Base-by-base conservation (phyloP, 768 basidiomycete genomes). In the Pleurotus giganteus region DNA sequence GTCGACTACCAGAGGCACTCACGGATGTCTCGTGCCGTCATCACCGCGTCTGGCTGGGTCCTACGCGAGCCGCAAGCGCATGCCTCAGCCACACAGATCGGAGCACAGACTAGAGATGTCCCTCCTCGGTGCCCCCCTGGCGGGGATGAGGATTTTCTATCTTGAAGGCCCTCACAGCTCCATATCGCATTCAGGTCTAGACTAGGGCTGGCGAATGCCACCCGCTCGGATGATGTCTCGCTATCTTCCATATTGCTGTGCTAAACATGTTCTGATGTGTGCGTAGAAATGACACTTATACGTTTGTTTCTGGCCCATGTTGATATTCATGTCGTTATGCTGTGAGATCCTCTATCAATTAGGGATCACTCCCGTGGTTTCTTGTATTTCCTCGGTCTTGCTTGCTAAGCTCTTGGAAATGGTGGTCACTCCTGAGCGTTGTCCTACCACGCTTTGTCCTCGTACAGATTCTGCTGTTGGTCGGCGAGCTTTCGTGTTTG, bases 261-360 rank as follows among this genome's bases (percentile, higher is more conserved):
- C 49, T 19, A 12, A 47, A 47, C 28, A 47, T 37, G 49, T 51
- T 24, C 34, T 51, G 31, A 37, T 37, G 49, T 36, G 37, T 51
- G 23, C 49, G 34, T 34, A 51, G 49, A 34, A 34, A 17, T 37
- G 28, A 32, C 24, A 24, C 27, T 32, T 51, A 34, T 51, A 51
- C 37, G 49, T 45, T 45, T 24, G 36, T 51, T 34, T 51, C 21
- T 28, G 15, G 17, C 49, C 39, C 44, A 26, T 45, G 27, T 45
- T 27, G 26, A 45, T 45, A 45, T 45, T 28, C 12, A 45, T 41
- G 19, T 41, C 39, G 19, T 47, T 47, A 27, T 47, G 28, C n/a
- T 32, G 15, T 31, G 46, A 32, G 46, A 47, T 27, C 46, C 28
- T 47, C 21, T 21, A 21, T n/a, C 15, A 41, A n/a, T 41, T 17